Conservation (phyloP, 768 basidiomycete genomes). For the Agrocybe praecox region DNA sequence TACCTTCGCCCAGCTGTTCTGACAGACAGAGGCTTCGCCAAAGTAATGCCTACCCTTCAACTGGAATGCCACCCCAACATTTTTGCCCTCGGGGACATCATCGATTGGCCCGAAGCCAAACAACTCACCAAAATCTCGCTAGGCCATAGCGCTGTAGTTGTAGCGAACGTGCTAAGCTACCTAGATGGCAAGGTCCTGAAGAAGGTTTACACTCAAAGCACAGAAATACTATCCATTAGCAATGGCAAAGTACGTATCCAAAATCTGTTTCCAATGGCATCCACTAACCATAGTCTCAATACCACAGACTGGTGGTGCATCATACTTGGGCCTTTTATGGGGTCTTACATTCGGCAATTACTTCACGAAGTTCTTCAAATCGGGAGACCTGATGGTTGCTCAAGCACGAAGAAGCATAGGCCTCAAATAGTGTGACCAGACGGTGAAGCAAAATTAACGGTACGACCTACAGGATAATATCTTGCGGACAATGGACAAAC, state of each 20-base stretch:
- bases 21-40: slow-evolving; percentile 42
- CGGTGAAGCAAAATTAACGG: neutral
- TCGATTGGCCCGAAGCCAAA: slow-evolving; percentile 67
- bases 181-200: slow-evolving; percentile 31
- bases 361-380: slow-evolving; percentile 43
- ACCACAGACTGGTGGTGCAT: slow-evolving; percentile 20
- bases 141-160: slow-evolving; percentile 44
- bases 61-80: slow-evolving; percentile 49
- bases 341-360: slow-evolving; percentile 49
- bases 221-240: slow-evolving; percentile 24
- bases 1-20: slow-evolving; percentile 44
- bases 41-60: slow-evolving; percentile 59
- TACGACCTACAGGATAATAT: neutral
- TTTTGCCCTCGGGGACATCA: slow-evolving; percentile 68
- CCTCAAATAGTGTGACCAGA: neutral
- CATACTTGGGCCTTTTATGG: slow-evolving; percentile 38
- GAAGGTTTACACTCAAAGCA: slow-evolving; percentile 22
- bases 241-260: slow-evolving; percentile 22
- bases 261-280: neutral
- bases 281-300: neutral
- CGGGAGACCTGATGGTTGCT: slow-evolving; percentile 32
- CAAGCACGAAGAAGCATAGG: slow-evolving; percentile 19
- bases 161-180: slow-evolving; percentile 45
- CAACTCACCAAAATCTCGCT: slow-evolving; percentile 44
- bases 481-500: neutral